A percentile compares a stretch with the other conserved stretches of the same genome.
Conservation (phyloP, 495 filamentous ascomycete genomes). For the Astrothelium subdiscretum region DNA sequence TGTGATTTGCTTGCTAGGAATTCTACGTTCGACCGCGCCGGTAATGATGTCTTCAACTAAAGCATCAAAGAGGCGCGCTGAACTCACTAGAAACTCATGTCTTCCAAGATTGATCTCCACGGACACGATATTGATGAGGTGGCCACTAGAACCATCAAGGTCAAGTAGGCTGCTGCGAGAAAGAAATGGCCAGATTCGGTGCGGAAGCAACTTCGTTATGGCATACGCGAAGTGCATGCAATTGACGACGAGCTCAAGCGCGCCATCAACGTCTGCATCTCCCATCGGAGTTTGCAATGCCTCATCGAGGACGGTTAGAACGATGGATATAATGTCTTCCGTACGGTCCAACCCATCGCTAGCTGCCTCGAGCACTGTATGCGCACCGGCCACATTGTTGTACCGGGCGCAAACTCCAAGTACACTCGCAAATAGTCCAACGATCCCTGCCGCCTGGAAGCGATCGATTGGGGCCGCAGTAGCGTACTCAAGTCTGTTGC, state of each 20-base stretch:
- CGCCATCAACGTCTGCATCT: constrained; percentile 37
- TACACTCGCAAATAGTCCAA: constrained; percentile 26
- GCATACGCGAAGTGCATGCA: constrained; percentile 71
- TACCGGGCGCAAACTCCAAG: constrained; percentile 4
- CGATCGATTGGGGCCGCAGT: constrained; percentile 21
- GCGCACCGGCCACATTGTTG: constrained; percentile 15
- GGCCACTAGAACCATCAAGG: constrained; percentile 56
- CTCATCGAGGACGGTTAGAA: constrained; percentile 75
- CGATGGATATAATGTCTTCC: constrained; percentile 66
- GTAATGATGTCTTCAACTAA: constrained; percentile 64
- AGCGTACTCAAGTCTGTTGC: constrained; percentile 16
- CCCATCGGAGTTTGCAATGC: constrained; percentile 52
- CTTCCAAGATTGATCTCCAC: constrained; percentile 63
- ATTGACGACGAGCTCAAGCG: constrained; percentile 51
- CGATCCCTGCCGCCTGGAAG: constrained; percentile 49
- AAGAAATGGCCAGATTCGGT: constrained; percentile 81
- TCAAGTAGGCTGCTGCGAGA: constrained; percentile 66
- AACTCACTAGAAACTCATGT: constrained; percentile 65
- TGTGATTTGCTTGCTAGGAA: constrained; percentile 36
- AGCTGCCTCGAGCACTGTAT: constrained; percentile 50
- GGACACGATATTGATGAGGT: constrained; percentile 59
- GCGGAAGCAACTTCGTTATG: constrained; percentile 58
- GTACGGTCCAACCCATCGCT: constrained; percentile 62
- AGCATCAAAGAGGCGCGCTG: constrained; percentile 58
- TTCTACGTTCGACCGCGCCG: constrained; percentile 59